Base-by-base conservation (phyloP, 2,329 filamentous ascomycete species). In the Aspergillus quadricinctus region DNA sequence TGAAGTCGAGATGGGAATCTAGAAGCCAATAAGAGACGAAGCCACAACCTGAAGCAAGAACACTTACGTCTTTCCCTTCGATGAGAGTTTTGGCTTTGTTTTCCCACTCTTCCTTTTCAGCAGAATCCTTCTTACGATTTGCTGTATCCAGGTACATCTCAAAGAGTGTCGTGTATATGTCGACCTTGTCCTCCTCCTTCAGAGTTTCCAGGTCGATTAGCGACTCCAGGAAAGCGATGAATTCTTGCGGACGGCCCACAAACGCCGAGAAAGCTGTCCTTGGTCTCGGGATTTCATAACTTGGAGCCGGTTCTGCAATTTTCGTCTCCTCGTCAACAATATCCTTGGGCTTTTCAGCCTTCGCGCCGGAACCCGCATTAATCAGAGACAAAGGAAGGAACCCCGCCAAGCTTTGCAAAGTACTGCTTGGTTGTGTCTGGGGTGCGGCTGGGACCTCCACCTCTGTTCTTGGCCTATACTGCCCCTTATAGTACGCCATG, bases 71-170 rank as follows among this genome's bases (percentile, higher is more conserved):
- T 64, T 89, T 86, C 17, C 86, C 86, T 67, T 94, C 88, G 55
- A 99, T 92, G 25, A 97, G 82, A 59, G 85, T 87, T 76, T 94
- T 96, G 0, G 94, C 94, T 71, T 95, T 97, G 46, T 81, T 81
- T 69, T 97, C 91, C 93, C 94, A 99, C 61, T 88, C 83, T 64
- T 88, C 83, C 61, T 88, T 86, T 60, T 92, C 82, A 35, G 73
- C 69, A 72, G 73, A 49, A 55, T 87, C 87, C 66, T 87, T 89
- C 67, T 88, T 88, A 56, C 87, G 84, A 57, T 86, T 88, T 23
- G 93, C 89, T 65, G 92, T 94, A 72, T 96, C 89, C 8, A 99
- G 79, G 69, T 97, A 99, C 89, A 99, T 97, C 73, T 99, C 95
- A 69, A 99, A 97, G 14, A 99, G 74, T 0, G 95, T 97, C 0